Base-by-base conservation (phyloP, 2,329 filamentous ascomycete genomes). In the Sarocladium kiliense region DNA sequence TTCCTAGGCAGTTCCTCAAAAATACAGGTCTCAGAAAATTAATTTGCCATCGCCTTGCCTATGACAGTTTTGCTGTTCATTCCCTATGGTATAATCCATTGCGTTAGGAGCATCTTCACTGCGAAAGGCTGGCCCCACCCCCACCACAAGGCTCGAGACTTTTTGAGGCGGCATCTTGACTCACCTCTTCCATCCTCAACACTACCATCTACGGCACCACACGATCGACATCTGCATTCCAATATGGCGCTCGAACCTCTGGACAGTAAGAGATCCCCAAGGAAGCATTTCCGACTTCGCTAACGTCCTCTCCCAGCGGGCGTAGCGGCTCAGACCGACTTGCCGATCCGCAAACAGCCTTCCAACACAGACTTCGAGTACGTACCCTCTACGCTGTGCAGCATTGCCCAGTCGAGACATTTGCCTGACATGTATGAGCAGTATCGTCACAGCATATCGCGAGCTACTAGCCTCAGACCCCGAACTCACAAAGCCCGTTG, bases 401-500 rank as follows among this genome's bases (percentile, higher is more conserved):
- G 10, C 11, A 11, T 27, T 32, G 11, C 11, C 10, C 12, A 9
- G 9, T 36, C 6, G 2, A 6, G 18, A 3, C 47, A 11, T 27
- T 21, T 16, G 11, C 25, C 51, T n/a, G 30, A 51, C 27, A 10
- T n/a, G 21, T 10, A 4, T 32, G 3, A 18, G 11, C 58, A 81
- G 79, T 66, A 82, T 85, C 62, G 80, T 84, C 57, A 69, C 72
- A 25, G 77, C 77, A 21, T 85, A 84, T 66, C 71, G 76, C 60
- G 70, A 72, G 57, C 76, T 84, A 57, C 78, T 84, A 51, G 69
- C 73, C 58, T 75, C 79, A 53, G 91, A 97, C 69, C 80, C 88
- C 11, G 89, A 96, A 59, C 81, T 97, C 54, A 97, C 93, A 34
- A 97, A 96, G 84, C 92, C 94, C 59, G 89, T 99, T 55, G 94